phyloP scores from a whole-genome alignment of 805 yeast genomes.

The Wickerhamomyces ciferrii region DNA sequence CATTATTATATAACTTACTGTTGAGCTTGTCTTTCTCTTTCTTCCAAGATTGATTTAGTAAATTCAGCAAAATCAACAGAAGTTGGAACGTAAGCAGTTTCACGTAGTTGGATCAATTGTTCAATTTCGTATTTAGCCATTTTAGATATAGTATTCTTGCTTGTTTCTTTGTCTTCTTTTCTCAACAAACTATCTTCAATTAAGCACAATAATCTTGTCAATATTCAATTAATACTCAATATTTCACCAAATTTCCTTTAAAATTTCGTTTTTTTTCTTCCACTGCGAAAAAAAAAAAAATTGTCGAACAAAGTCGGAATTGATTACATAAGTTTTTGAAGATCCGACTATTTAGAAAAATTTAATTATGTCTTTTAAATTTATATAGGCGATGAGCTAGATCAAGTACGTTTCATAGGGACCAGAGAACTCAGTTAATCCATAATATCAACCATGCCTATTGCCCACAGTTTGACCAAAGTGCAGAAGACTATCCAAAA shows the following conservation, averaged over 20 bases:
- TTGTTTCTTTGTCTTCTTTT: neutral
- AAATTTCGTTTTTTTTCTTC: no score
- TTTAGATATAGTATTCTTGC: conserved; percentile 4
- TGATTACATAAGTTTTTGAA: no score
- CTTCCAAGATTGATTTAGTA: conserved; percentile 60
- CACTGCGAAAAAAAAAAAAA: no score
- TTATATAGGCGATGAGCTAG: neutral
- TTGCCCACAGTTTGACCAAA: conserved; percentile 61
- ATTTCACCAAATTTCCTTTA: no score
- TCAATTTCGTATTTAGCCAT: conserved; percentile 68
- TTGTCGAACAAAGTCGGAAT: no score
- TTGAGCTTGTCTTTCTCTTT: conserved; percentile 40
- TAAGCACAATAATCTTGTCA: no score
- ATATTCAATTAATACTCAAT: no score
- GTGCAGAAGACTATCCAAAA: conserved; percentile 55
- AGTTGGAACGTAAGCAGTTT: conserved; percentile 52
- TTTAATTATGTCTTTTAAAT: no score
- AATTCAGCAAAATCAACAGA: conserved; percentile 63
- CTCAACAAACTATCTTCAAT: neutral
- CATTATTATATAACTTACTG: conserved; percentile 15
- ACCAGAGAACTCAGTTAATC: neutral
- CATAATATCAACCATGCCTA: conserved; percentile 42
- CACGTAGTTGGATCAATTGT: conserved; percentile 54
- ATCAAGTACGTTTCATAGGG: no score
- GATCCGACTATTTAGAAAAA: no score